Conservation (phyloP, 1,284 basidiomycete genomes). For the Pholiota adiposa region DNA sequence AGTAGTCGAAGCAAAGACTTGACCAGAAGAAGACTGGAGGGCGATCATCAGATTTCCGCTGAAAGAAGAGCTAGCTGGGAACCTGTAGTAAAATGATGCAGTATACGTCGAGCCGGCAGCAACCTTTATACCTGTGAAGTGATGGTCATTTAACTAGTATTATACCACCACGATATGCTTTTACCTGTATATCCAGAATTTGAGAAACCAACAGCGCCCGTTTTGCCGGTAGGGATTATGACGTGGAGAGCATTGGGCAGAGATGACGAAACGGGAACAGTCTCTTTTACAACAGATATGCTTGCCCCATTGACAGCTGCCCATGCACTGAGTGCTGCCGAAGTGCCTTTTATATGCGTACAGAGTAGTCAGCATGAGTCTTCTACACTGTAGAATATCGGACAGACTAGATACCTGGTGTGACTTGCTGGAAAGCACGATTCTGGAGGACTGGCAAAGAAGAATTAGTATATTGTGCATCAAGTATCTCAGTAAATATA, state of each 20-base stretch:
- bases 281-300: conserved; percentile 56
- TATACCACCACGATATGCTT: background rate
- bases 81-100: conserved; percentile 67
- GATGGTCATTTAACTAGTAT: background rate
- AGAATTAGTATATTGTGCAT: background rate
- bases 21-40: conserved; percentile 49
- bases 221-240: conserved; percentile 44
- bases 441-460: conserved; percentile 54
- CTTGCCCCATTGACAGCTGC: conserved; percentile 45
- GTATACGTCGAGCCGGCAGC: conserved; percentile 60
- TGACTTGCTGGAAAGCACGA: conserved; percentile 59
- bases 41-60: conserved; percentile 41
- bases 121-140: conserved; percentile 59
- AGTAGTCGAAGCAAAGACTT: conserved; percentile 48
- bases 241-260: conserved; percentile 68
- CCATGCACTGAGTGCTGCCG: conserved; percentile 57
- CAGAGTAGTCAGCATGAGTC: background rate
- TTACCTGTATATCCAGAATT: conserved; percentile 57
- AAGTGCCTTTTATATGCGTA: conserved; percentile 40
- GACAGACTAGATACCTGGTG: conserved; percentile 40
- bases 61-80: conserved; percentile 51
- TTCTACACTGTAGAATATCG: background rate
- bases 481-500: too few species aligned
- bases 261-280: conserved; percentile 57
- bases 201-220: conserved; percentile 56